phyloP scores from a whole-genome alignment of 2,329 filamentous ascomycete species.

The Colletotrichum graminicola region DNA sequence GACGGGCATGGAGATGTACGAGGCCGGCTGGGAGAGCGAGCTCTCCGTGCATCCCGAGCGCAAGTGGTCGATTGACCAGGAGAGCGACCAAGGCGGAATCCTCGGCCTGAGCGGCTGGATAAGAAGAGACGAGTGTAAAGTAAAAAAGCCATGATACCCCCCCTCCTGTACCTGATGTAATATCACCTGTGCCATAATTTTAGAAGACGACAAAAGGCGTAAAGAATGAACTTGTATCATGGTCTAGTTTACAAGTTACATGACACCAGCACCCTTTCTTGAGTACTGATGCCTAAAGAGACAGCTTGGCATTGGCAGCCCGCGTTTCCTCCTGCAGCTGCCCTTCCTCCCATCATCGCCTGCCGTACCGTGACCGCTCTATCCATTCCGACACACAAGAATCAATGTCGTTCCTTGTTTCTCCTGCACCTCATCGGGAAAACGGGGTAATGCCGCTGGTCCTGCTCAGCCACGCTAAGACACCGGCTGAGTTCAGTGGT shows the following conservation, averaged over 20 bases:
- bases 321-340: slow-evolving; percentile 12
- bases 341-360: slow-evolving; percentile 9
- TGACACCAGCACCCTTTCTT: slow-evolving; percentile 14
- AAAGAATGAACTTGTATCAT: slow-evolving; percentile 42
- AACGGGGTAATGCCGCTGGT: not conserved
- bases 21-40: slow-evolving; percentile 77
- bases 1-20: slow-evolving; percentile 92
- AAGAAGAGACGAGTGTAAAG: slow-evolving; percentile 42
- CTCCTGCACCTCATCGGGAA: not conserved
- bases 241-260: slow-evolving; percentile 44
- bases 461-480: not conserved
- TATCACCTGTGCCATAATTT: slow-evolving; percentile 9
- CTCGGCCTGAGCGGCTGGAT: slow-evolving; percentile 68
- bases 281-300: slow-evolving; percentile 13
- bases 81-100: slow-evolving; percentile 73
- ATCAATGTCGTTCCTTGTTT: slow-evolving; percentile 17
- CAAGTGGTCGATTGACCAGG: slow-evolving; percentile 81
- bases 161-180: slow-evolving; percentile 4
- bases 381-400: slow-evolving; percentile 14
- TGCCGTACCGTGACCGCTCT: slow-evolving; percentile 18
- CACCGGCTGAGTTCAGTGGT: not conserved
- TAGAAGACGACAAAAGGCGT: not conserved
- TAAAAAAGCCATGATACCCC: slow-evolving; percentile 27
- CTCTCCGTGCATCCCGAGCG: slow-evolving; percentile 70
- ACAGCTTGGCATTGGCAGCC: slow-evolving; percentile 19